Evolutionary conservation across 495 filamentous ascomycete genomes (phyloP).

Genomic region (Beverwykella pulmonaria): DNA sequence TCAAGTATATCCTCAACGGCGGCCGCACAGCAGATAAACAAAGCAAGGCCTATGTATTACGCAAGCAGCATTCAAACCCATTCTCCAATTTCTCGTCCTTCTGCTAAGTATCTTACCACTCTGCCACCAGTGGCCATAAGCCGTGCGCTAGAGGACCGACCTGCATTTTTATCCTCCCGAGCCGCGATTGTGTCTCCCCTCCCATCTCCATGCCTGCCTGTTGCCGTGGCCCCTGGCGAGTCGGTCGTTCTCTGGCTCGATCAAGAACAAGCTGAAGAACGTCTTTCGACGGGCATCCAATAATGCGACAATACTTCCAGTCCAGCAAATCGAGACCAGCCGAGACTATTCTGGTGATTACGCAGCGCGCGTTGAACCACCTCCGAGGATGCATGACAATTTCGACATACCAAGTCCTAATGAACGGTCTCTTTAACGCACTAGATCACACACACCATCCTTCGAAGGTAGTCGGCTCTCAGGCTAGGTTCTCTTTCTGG

Average conservation of each 20-base stretch:
- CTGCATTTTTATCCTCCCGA: not conserved
- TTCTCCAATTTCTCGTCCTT: slow-evolving; percentile 30
- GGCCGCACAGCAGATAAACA: slow-evolving; percentile 32
- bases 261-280: slow-evolving; percentile 34
- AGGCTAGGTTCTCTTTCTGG: not conserved
- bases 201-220: slow-evolving; percentile 15
- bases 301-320: slow-evolving; percentile 23
- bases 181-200: slow-evolving; percentile 8
- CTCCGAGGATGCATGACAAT: not conserved
- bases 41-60: slow-evolving; percentile 38
- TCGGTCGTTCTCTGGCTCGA: slow-evolving; percentile 34
- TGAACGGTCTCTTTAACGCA: slow-evolving; percentile 11
- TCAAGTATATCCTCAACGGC: slow-evolving; percentile 10
- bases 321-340: slow-evolving; percentile 36
- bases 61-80: slow-evolving; percentile 37
- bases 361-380: not conserved
- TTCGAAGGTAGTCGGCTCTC: slow-evolving; percentile 9
- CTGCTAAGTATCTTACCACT: slow-evolving; percentile 32
- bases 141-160: slow-evolving; percentile 12
- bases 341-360: slow-evolving; percentile 33
- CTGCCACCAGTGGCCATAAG: slow-evolving; percentile 18
- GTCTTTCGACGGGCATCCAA: slow-evolving; percentile 29
- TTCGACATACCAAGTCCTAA: slow-evolving; percentile 27
- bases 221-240: slow-evolving; percentile 19
- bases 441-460: slow-evolving; percentile 22